Evolutionary conservation across 805 yeast genomes (phyloP).

Genomic region (Saccharomycopsis javanensis): DNA sequence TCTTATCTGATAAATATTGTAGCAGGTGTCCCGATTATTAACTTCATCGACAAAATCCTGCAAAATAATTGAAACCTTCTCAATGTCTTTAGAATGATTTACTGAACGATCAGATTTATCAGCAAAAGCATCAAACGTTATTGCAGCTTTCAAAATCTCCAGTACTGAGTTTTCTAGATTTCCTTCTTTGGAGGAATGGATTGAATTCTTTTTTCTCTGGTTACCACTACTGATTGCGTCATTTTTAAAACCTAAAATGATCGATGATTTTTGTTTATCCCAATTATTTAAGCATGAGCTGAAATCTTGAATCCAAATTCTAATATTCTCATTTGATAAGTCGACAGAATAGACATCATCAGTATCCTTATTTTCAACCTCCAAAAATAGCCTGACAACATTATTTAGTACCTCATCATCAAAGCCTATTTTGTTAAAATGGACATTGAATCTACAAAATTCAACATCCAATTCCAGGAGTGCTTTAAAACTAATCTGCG

Average conservation of each 20-base stretch:
- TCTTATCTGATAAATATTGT: conserved; percentile 15
- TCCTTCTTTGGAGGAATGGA: not conserved
- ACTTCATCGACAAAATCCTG: not conserved
- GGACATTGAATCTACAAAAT: not conserved
- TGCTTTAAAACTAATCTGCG: conserved; percentile 6
- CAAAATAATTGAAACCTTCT: not conserved
- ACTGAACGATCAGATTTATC: not conserved
- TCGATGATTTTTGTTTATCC: conserved; percentile 9
- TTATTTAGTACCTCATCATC: not conserved
- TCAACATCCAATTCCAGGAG: conserved; percentile 7
- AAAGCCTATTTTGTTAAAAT: not conserved
- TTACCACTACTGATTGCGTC: not conserved
- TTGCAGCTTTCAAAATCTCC: conserved; percentile 2
- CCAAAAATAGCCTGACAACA: conserved; percentile 3
- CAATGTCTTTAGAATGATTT: not conserved
- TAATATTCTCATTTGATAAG: not conserved
- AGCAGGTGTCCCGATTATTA: not conserved
- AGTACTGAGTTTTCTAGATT: not conserved
- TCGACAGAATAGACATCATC: not conserved
- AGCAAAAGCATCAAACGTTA: not conserved
- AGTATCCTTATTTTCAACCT: conserved; percentile 1
- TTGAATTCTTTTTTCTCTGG: not conserved
- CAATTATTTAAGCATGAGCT: conserved; percentile 7
- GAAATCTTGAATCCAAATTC: conserved; percentile 6
- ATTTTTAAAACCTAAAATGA: conserved; percentile 2